A percentile compares a stretch with the other conserved stretches of the same genome.
phyloP scores from a whole-genome alignment of 129 eudicot genomes.

The Smallanthus sonchifolius region DNA sequence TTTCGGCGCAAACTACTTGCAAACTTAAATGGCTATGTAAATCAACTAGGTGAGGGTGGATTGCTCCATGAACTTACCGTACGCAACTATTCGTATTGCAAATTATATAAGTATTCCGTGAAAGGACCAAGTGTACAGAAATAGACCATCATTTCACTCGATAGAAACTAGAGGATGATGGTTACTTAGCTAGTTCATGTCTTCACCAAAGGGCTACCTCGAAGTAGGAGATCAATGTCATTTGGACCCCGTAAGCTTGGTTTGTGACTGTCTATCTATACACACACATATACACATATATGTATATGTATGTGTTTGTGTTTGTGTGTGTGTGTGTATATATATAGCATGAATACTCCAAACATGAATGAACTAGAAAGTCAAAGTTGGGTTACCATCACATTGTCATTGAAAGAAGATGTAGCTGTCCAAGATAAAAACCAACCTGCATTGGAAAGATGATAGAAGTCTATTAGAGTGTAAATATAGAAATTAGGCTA shows the following conservation, averaged over 20 bases:
- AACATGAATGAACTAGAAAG: background rate
- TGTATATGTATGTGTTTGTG: no score
- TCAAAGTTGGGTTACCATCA: constrained; percentile 42
- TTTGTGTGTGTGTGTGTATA: no score
- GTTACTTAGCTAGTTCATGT: background rate
- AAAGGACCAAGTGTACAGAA: background rate
- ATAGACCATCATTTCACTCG: background rate
- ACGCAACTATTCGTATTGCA: background rate
- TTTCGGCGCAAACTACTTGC: background rate
- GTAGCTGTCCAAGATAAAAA: constrained; percentile 66
- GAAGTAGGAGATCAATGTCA: background rate
- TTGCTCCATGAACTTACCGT: no score
- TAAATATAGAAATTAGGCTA: background rate
- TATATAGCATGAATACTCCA: background rate
- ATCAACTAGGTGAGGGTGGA: no score
- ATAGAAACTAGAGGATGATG: background rate
- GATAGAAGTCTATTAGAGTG: background rate
- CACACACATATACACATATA: background rate
- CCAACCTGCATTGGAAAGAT: constrained; percentile 44
- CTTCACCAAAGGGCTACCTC: background rate
- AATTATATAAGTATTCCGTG: background rate
- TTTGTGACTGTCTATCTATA: background rate
- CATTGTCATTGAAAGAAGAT: constrained; percentile 39
- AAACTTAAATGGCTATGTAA: background rate
- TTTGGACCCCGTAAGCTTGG: background rate